phyloP scores from a whole-genome alignment of 2,329 filamentous ascomycete genomes.

The Hypoxylon sp. region DNA sequence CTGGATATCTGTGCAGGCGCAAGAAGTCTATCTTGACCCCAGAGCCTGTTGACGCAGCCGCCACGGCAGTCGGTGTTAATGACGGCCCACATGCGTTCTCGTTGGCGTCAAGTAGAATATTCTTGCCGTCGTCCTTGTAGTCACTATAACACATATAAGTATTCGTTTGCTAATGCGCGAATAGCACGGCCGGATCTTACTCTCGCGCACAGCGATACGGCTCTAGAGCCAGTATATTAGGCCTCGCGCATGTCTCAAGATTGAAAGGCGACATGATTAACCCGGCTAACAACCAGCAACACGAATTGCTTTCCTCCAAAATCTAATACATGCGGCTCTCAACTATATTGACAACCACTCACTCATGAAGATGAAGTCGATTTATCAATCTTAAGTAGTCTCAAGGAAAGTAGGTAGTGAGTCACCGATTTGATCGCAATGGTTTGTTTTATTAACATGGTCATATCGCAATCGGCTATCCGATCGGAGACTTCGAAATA shows the following conservation, averaged over 20 bases:
- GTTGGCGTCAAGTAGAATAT: conserved; percentile 96
- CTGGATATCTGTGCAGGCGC: conserved; percentile 92
- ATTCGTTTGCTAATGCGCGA: conserved; percentile 2
- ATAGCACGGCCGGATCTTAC: conserved; percentile 64
- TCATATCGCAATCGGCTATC: conserved; percentile 39
- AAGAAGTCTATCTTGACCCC: conserved; percentile 79
- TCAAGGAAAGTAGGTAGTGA: conserved; percentile 23
- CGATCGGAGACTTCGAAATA: conserved; percentile 49
- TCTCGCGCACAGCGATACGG: conserved; percentile 88
- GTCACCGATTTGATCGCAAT: conserved; percentile 23
- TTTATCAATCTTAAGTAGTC: neutral
- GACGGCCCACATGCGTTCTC: conserved; percentile 96
- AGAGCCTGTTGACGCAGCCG: conserved; percentile 59
- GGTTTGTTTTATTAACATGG: conserved; percentile 21
- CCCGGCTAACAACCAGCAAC: conserved; percentile 14
- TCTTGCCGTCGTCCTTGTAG: conserved; percentile 98
- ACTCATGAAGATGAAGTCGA: neutral
- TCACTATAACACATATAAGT: conserved; percentile 73
- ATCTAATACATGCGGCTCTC: neutral
- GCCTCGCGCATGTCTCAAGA: conserved; percentile 79
- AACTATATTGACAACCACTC: neutral
- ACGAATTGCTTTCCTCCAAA: conserved; percentile 14
- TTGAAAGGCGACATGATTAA: conserved; percentile 76
- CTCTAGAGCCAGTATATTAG: conserved; percentile 82
- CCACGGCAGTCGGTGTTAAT: conserved; percentile 68